Evolutionary conservation across 345 rosid species (phyloP).

Genomic region (Passiflora organensis): DNA sequence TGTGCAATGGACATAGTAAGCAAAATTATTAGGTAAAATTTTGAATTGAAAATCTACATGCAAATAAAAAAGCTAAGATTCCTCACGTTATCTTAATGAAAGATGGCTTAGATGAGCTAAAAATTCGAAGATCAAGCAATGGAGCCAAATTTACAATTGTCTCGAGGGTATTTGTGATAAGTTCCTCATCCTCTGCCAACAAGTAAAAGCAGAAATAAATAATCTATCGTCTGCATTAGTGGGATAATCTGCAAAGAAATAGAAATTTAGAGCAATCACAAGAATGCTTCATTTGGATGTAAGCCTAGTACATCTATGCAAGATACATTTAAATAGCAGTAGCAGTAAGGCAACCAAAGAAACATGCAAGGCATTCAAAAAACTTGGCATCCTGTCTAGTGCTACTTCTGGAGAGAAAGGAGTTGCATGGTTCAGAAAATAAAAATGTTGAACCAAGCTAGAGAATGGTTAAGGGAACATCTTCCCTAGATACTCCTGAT

Average conservation of each 20-base stretch:
- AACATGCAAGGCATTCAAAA: no score
- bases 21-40: slow-evolving; percentile 11
- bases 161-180: slow-evolving; percentile 89
- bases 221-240: background rate
- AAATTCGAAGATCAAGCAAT: slow-evolving; percentile 86
- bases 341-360: no score
- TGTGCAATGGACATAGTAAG: slow-evolving; percentile 30
- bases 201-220: slow-evolving; percentile 6
- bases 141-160: slow-evolving; percentile 90
- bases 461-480: no score
- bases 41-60: slow-evolving; percentile 10
- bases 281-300: no score
- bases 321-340: no score
- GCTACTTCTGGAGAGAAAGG: no score
- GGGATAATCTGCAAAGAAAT: background rate
- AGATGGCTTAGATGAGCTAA: slow-evolving; percentile 78
- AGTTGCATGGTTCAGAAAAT: no score
- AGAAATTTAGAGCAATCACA: no score
- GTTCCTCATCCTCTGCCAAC: slow-evolving; percentile 90
- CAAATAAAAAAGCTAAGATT: slow-evolving; percentile 11
- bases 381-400: no score
- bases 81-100: slow-evolving; percentile 79
- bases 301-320: no score
- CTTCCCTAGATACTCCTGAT: no score
- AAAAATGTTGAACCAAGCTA: no score